Evolutionary conservation across 192 early-diverging fungal species (phyloP).

Genomic region (Coemansia sp.): DNA sequence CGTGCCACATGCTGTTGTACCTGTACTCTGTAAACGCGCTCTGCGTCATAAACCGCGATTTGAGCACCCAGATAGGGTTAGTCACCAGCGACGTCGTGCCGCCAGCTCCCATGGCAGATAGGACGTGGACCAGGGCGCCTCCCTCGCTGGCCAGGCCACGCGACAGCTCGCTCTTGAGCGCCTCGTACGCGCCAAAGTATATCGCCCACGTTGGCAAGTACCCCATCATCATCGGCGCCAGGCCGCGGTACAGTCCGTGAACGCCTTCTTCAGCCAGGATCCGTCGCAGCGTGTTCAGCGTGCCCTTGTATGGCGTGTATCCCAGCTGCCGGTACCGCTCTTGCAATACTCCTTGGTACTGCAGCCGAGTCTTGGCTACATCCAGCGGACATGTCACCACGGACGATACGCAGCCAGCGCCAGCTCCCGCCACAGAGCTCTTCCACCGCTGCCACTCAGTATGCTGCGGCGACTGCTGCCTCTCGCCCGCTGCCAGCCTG

Average conservation of each 20-base stretch:
- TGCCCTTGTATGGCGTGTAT: slow-evolving; percentile 49
- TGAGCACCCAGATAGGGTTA: slow-evolving; percentile 93
- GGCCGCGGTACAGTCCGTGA: slow-evolving; percentile 87
- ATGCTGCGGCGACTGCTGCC: neutral
- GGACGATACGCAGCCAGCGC: slow-evolving; percentile 79
- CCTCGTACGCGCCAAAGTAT: slow-evolving; percentile 91
- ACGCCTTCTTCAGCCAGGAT: slow-evolving; percentile 85
- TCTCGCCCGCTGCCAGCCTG: neutral
- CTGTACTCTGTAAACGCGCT: slow-evolving; percentile 70
- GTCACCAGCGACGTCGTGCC: slow-evolving; percentile 75
- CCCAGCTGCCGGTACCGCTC: slow-evolving; percentile 19
- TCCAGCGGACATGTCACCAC: slow-evolving; percentile 90
- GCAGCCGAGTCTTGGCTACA: slow-evolving; percentile 92
- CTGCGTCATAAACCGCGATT: slow-evolving; percentile 91
- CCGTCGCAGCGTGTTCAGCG: slow-evolving; percentile 64
- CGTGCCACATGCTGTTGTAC: slow-evolving; percentile 84
- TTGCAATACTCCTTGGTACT: slow-evolving; percentile 72
- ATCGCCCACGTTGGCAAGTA: slow-evolving; percentile 93
- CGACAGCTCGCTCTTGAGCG: slow-evolving; percentile 62
- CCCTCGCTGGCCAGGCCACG: neutral
- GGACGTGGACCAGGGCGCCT: slow-evolving; percentile 64
- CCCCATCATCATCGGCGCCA: slow-evolving; percentile 84
- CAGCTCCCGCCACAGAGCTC: slow-evolving; percentile 82
- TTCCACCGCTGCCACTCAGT: slow-evolving; percentile 51
- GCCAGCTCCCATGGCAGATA: slow-evolving; percentile 86